Conservation (phyloP, 768 basidiomycete genomes). For the Leccinum sublutescens region DNA sequence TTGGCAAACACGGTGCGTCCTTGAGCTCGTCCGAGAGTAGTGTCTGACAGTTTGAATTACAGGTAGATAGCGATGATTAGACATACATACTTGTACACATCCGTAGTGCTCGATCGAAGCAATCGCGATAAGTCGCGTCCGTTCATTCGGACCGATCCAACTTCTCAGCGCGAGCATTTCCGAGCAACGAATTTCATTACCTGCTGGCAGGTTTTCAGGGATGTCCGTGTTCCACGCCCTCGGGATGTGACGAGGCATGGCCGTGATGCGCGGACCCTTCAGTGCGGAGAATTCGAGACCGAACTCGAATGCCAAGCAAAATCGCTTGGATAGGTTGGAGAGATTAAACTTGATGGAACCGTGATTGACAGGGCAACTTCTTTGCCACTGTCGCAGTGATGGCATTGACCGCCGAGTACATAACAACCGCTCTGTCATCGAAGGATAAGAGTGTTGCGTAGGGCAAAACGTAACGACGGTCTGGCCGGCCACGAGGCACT, state of each 20-base stretch:
- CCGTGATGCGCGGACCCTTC: background rate
- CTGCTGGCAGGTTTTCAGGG: background rate
- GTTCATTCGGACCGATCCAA: background rate
- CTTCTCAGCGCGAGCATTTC: background rate
- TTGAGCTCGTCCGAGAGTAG: background rate
- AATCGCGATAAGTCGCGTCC: background rate
- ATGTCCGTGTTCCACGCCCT: background rate
- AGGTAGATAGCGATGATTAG: constrained; percentile 33
- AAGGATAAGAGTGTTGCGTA: background rate
- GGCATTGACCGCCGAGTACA: background rate
- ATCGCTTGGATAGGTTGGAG: background rate
- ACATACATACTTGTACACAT: background rate
- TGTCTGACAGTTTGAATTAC: background rate
- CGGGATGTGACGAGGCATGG: background rate
- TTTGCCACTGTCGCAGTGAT: background rate
- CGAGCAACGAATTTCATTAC: background rate
- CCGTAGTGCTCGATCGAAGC: background rate
- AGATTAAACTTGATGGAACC: background rate
- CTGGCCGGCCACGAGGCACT: background rate
- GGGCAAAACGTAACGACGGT: background rate
- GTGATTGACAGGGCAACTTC: background rate
- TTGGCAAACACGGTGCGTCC: constrained; percentile 46
- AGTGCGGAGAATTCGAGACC: background rate
- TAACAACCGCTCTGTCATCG: background rate
- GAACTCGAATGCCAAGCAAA: background rate